These are phyloP conservation scores for Podospora comata DNA, from an alignment of 495 filamentous ascomycete species.

Conservation along the genomic window DNA sequence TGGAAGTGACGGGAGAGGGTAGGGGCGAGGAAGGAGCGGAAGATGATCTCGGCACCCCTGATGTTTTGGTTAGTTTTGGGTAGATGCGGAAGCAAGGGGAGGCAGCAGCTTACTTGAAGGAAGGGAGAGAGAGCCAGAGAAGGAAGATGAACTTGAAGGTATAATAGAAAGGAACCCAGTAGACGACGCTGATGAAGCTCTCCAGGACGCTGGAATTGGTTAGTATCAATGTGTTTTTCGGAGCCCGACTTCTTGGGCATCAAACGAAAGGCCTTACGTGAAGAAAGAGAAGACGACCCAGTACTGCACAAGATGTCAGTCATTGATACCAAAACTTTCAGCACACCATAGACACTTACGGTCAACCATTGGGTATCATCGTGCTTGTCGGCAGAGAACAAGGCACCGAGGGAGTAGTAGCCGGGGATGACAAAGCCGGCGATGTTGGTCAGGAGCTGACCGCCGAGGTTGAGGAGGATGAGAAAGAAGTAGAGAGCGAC, in stretches of 20 bases:
- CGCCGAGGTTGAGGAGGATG: conserved; percentile 98
- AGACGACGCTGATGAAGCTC: conserved; percentile 87
- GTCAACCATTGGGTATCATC: conserved; percentile 92
- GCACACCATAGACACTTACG: conserved; percentile 36
- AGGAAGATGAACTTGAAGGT: conserved; percentile 98
- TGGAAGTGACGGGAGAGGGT: conserved; percentile 88
- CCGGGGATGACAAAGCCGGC: conserved; percentile 91
- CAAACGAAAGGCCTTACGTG: conserved; percentile 53
- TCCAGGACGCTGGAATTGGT: conserved; percentile 64
- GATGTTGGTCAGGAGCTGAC: conserved; percentile 92
- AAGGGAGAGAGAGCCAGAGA: conserved; percentile 94
- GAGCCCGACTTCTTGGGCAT: not conserved
- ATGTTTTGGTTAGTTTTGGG: conserved; percentile 6
- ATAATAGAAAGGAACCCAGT: conserved; percentile 99
- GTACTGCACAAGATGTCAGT: conserved; percentile 61
- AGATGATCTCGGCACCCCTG: conserved; percentile 93
- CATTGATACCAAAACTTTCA: not conserved
- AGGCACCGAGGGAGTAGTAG: conserved; percentile 89
- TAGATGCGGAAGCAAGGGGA: conserved; percentile 2
- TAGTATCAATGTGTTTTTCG: conserved; percentile 10
- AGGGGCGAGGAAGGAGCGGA: conserved; percentile 91
- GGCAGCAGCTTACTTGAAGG: conserved; percentile 70
- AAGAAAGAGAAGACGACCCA: conserved; percentile 96
- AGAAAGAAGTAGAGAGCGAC: conserved; percentile 92
- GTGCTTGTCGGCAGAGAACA: conserved; percentile 74